phyloP scores from a whole-genome alignment of 129 eudicot genomes.

The Tanacetum coccineum region DNA sequence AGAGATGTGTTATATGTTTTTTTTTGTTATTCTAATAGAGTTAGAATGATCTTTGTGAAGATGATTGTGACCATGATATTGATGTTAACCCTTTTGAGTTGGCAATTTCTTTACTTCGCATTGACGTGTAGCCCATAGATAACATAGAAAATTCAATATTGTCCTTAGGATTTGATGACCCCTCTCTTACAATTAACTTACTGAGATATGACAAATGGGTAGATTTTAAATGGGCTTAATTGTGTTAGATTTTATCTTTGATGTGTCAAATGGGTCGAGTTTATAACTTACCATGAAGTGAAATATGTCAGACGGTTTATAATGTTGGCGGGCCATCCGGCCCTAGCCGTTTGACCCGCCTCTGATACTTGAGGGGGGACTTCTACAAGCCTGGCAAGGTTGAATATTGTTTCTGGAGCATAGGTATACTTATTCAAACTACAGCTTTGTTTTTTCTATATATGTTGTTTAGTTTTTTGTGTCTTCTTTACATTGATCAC shows the following conservation, averaged over 20 bases:
- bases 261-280: not conserved
- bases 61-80: too few relatives aligned
- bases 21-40: too few relatives aligned
- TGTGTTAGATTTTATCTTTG: not conserved
- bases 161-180: constrained; percentile 1
- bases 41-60: too few relatives aligned
- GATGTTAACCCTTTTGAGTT: not conserved
- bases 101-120: not conserved
- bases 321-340: not conserved
- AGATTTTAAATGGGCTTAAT: not conserved
- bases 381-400: too few relatives aligned
- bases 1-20: too few relatives aligned
- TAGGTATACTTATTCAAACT: too few relatives aligned
- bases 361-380: too few relatives aligned
- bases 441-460: too few relatives aligned
- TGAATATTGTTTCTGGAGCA: too few relatives aligned
- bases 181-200: not conserved
- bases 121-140: not conserved
- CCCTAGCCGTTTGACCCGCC: not conserved
- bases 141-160: too few relatives aligned
- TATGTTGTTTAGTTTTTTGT: too few relatives aligned
- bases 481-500: too few relatives aligned
- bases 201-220: not conserved
- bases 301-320: not conserved
- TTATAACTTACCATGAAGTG: not conserved